Evolutionary conservation across 345 rosid species (phyloP), one percentile per base, ranked within the genome.

Genomic region (Trapa bicornis): DNA sequence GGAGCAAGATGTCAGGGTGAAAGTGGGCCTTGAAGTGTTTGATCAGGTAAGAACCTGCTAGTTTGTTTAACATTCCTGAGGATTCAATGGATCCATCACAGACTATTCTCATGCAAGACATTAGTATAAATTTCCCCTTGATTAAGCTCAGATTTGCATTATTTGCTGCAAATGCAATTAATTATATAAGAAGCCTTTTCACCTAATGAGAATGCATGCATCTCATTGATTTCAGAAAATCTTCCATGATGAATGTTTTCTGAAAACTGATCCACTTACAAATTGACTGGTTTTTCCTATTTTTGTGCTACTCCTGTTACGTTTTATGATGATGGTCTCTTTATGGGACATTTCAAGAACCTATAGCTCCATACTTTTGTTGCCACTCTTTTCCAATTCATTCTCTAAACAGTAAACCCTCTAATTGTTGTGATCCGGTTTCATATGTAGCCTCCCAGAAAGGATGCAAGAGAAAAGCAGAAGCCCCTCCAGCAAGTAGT

Each of bases 1-100:
- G 75, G 91, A 90, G 65, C 96, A 94, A 70, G 95, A 87, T 73
- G 84, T 90, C 66, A 75, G 95, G 70, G 57, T 94, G 81, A 90
- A 89, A 82, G 68, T 90, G 64, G 99, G 97, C 66, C 81, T 85
- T 65, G 96, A 90, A 77, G 70, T 87, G 72, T 61, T 79, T 52
- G 88, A 87, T 56, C 83, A 87, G 96, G 99, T 90, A 84, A 41
- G 63, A 42, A 10, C 16, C 45, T 22, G 13, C 37, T 42, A 53
- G 37, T 65, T 65, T 17, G 42, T 65, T 5, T 3, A 45, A 37
- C 13, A 17, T 35, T 16, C 63, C 16, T 58, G 63, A 58, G 35
- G 63, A 5, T 58, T 5, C 33, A 32, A 32, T 5, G 15, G 38
- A 32, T 8, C 63, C 9, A 11, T 29, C 6, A 11, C 1, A 32